A percentile compares a stretch with the other conserved stretches of the same genome.
phyloP scores from a whole-genome alignment of 495 filamentous ascomycete genomes.

The Neurospora sp. region DNA sequence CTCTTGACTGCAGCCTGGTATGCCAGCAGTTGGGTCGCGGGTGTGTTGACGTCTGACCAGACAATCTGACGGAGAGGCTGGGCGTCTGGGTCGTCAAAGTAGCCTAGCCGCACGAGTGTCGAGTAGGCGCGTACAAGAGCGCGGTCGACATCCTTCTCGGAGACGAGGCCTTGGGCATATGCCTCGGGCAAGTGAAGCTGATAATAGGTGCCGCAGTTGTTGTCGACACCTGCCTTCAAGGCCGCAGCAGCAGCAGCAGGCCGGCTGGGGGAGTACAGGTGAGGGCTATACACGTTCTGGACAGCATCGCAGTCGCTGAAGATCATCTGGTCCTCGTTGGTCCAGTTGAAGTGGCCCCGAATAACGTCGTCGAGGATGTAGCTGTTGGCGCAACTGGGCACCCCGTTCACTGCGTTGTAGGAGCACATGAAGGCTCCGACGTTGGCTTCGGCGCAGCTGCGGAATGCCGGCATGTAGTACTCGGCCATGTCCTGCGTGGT shows the following conservation, averaged over 20 bases:
- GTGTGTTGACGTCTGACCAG: conserved; percentile 25
- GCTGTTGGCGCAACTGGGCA: conserved; percentile 25
- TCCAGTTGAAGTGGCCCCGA: conserved; percentile 27
- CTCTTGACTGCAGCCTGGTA: conserved; percentile 25
- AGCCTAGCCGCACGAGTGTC: conserved; percentile 21
- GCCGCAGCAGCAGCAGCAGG: conserved; percentile 13
- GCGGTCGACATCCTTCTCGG: conserved; percentile 21
- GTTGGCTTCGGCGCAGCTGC: conserved; percentile 26
- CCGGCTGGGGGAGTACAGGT: not conserved
- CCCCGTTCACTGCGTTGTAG: conserved; percentile 30
- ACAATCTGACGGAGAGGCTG: conserved; percentile 18
- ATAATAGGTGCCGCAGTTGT: conserved; percentile 15
- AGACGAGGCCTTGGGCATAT: conserved; percentile 18
- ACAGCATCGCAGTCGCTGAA: conserved; percentile 29
- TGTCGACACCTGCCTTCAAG: conserved; percentile 22
- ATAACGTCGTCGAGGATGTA: conserved; percentile 26
- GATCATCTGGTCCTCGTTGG: conserved; percentile 21
- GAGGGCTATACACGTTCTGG: conserved; percentile 15
- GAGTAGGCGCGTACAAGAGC: conserved; percentile 21
- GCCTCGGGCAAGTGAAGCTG: conserved; percentile 14
- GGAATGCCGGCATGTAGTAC: conserved; percentile 30
- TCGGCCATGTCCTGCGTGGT: conserved; percentile 27
- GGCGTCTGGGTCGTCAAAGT: conserved; percentile 17
- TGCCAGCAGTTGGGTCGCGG: conserved; percentile 21
- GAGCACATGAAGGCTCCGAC: conserved; percentile 32